Evolutionary conservation across 139 green algal genomes (phyloP).

Genomic region (Coelastrella sp.): DNA sequence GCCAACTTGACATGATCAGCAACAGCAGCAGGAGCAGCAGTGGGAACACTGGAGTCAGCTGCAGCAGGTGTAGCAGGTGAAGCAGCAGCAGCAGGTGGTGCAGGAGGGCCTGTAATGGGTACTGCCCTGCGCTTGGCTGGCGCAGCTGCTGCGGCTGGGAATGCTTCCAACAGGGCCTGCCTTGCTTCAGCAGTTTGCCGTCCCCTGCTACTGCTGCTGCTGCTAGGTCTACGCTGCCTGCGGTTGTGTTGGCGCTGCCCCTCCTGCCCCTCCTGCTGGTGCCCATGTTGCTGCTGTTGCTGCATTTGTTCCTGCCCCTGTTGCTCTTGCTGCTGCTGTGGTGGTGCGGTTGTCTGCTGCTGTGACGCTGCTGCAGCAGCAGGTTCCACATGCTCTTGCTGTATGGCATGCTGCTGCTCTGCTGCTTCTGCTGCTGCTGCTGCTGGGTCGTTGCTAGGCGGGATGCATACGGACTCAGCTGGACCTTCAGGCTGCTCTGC

Average conservation of each 20-base stretch:
- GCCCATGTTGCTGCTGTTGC: not conserved
- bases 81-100: not conserved
- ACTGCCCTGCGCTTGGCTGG: not conserved
- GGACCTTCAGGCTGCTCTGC: not conserved
- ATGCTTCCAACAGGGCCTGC: not conserved
- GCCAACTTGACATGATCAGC: not conserved
- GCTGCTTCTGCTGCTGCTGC: not conserved
- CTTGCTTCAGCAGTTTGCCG: not conserved
- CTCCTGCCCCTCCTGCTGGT: not conserved
- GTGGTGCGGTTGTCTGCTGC: not conserved
- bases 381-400: not conserved
- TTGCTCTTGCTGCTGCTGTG: constrained; percentile 8
- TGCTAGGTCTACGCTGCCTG: too few species aligned
- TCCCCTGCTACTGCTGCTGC: not conserved
- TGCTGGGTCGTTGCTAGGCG: not conserved
- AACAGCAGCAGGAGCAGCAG: not conserved
- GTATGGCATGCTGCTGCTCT: not conserved
- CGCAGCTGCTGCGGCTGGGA: too few species aligned
- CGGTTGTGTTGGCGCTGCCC: too few species aligned
- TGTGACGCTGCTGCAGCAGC: not conserved
- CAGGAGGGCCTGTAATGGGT: not conserved
- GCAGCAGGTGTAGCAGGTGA: not conserved
- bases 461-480: not conserved
- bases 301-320: not conserved
- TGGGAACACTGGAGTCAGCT: not conserved